Evolutionary conservation across 768 basidiomycete species (phyloP), one percentile per base, ranked within the genome.

Genomic region (Tylopilus cervinicoccineus): DNA sequence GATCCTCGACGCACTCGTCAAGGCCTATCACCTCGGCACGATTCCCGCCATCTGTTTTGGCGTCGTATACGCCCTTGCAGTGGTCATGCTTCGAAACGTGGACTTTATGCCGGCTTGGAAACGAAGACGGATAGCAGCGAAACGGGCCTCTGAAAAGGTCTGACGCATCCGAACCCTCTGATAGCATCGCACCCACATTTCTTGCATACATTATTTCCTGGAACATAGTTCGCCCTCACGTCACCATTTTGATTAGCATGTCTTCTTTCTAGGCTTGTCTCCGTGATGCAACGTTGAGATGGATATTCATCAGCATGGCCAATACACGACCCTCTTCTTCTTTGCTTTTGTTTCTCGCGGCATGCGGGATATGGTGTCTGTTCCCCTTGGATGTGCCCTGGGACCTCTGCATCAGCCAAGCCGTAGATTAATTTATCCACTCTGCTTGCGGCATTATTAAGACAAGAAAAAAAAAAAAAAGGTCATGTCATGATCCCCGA

Each of bases 31-130:
- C 42, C 38, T 68, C 23, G 66, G 68, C 11, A 68, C 52, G 34
- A 55, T 68, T 29, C 66, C 66, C 17, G 64, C 68, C 32, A 50
- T 67, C 48, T 68, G 66, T 40, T 67, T 67, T 33, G 66, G 66
- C 14, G 62, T 57, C 10, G 7, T 66, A 14, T 68, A 68, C 43
- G 62, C 66, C 45, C 17, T 65, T 23, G 62, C 64, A 6, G 68
- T 68, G 31, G 37, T 54, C 44, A 59, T 63, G 42, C 64, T 68
- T 43, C 58, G 54, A 38, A 61, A 67, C 43, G 62, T 70, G 16
- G 66, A 68, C 43, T 68, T 70, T 39, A 47, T 36, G 26, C 66
- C 68, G 1, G 62, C 61, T 16, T 68, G 66, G 66, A 64, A 65
- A 50, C 60, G 60, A 57, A 52, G 48, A 50, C 58, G 62, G 39